A percentile compares a stretch with the other conserved stretches of the same genome.
phyloP scores from a whole-genome alignment of 192 early-diverging fungal genomes.

The Rhizophagus prolifer region DNA sequence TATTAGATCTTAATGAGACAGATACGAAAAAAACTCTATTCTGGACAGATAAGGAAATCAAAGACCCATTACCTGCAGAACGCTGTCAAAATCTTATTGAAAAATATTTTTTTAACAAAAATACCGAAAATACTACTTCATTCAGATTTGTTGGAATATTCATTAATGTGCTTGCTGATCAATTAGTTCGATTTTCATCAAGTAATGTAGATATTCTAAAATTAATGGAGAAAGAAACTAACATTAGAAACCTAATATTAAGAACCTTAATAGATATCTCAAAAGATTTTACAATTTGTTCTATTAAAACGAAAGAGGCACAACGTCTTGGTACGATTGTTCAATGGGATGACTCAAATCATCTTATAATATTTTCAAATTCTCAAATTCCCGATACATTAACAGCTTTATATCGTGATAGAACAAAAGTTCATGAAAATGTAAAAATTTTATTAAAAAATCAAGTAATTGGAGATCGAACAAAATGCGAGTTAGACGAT shows the following conservation, averaged over 20 bases:
- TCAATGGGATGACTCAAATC: background rate
- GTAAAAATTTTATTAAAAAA: background rate
- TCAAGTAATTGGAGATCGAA: background rate
- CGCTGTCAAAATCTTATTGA: slow-evolving; percentile 15
- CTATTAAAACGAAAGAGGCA: background rate
- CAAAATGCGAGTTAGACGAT: background rate
- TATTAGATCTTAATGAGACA: background rate
- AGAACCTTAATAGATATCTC: slow-evolving; percentile 11
- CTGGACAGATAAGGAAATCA: background rate
- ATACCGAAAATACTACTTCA: background rate
- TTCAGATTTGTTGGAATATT: slow-evolving; percentile 32
- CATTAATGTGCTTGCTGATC: slow-evolving; percentile 31
- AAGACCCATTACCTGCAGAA: background rate
- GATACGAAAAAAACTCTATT: slow-evolving; percentile 19
- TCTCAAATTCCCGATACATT: background rate
- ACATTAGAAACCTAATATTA: slow-evolving; percentile 19
- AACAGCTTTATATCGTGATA: slow-evolving; percentile 10
- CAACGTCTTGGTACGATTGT: background rate
- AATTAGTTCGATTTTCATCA: slow-evolving; percentile 31
- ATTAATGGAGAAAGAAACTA: slow-evolving; percentile 15
- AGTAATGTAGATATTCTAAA: slow-evolving; percentile 25
- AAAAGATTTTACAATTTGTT: slow-evolving; percentile 12
- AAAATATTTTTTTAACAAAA: slow-evolving; percentile 29
- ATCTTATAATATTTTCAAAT: slow-evolving; percentile 16
- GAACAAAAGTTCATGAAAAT: background rate